phyloP scores from a whole-genome alignment of 257 asterid species.

The Ehretia macrophylla region DNA sequence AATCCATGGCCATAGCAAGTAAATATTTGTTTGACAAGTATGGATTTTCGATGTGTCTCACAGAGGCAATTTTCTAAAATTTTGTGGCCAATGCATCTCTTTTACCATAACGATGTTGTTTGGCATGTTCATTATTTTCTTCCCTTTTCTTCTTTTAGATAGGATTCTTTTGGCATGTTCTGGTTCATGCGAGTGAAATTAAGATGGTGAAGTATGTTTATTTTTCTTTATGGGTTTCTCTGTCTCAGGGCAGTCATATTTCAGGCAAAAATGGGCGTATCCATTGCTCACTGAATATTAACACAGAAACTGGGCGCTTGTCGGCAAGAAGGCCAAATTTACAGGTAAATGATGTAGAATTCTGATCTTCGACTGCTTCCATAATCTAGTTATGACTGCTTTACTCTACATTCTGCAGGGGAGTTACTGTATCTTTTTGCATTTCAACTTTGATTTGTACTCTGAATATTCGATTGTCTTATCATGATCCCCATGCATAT shows the following conservation, averaged over 20 bases:
- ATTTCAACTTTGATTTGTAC: background rate
- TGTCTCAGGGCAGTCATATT: conserved; percentile 71
- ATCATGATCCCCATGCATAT: too few species aligned
- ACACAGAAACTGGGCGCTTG: conserved; percentile 96
- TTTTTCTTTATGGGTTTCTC: conserved; percentile 7
- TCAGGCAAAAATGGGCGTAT: conserved; percentile 84
- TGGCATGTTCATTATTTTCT: background rate
- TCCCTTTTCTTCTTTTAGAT: background rate
- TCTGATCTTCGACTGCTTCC: background rate
- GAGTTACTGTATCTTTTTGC: background rate
- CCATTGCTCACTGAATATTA: conserved; percentile 94
- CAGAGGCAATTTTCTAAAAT: background rate
- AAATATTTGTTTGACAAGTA: too few species aligned
- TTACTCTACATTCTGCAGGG: background rate
- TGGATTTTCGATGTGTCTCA: background rate
- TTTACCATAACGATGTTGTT: background rate
- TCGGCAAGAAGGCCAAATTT: conserved; percentile 99
- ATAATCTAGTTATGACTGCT: conserved; percentile 1
- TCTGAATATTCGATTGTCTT: too few species aligned
- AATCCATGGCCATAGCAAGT: too few species aligned
- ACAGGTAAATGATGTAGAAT: conserved; percentile 50
- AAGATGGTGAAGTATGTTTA: background rate
- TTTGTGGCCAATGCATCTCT: background rate
- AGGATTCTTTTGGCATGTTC: background rate
- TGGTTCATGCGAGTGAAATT: background rate